Conservation (phyloP, 2,329 filamentous ascomycete species). For the Clonostachys solani region DNA sequence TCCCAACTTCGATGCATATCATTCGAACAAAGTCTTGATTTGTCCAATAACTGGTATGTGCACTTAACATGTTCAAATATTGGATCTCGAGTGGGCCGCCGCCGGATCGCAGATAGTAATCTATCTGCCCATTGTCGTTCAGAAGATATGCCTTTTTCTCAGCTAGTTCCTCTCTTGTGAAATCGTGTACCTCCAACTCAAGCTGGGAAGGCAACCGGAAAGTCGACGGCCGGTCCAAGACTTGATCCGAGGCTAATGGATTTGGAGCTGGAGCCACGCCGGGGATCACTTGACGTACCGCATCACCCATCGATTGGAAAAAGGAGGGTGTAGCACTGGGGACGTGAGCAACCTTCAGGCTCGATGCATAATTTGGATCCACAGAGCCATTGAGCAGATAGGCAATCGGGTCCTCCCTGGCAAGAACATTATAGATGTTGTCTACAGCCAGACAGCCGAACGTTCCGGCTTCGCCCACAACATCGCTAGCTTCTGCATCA, state of each 20-base stretch:
- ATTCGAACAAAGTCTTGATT: conserved; percentile 85
- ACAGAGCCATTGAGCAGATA: conserved; percentile 90
- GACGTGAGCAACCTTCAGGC: conserved; percentile 73
- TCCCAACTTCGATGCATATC: conserved; percentile 82
- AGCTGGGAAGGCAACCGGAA: conserved; percentile 58
- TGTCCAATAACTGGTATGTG: conserved; percentile 92
- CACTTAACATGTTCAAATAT: conserved; percentile 94
- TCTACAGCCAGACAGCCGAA: conserved; percentile 93
- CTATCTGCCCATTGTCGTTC: conserved; percentile 95
- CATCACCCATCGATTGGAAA: conserved; percentile 59
- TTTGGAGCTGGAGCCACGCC: conserved; percentile 31
- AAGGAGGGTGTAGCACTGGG: conserved; percentile 67
- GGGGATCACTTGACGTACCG: conserved; percentile 59
- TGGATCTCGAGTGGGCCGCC: conserved; percentile 89
- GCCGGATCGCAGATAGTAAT: conserved; percentile 80
- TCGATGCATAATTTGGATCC: conserved; percentile 73
- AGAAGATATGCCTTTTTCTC: conserved; percentile 83
- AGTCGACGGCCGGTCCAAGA: conserved; percentile 29
- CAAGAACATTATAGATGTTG: conserved; percentile 92
- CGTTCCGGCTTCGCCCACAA: conserved; percentile 73
- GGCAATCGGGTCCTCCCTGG: conserved; percentile 70
- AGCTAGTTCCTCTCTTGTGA: conserved; percentile 85
- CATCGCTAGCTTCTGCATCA: conserved; percentile 48
- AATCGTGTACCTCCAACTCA: conserved; percentile 96
- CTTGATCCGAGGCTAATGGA: conserved; percentile 18